These are phyloP conservation scores for Zygoascus ofunaensis DNA, from an alignment of 805 yeast genomes.

Conservation along the genomic window DNA sequence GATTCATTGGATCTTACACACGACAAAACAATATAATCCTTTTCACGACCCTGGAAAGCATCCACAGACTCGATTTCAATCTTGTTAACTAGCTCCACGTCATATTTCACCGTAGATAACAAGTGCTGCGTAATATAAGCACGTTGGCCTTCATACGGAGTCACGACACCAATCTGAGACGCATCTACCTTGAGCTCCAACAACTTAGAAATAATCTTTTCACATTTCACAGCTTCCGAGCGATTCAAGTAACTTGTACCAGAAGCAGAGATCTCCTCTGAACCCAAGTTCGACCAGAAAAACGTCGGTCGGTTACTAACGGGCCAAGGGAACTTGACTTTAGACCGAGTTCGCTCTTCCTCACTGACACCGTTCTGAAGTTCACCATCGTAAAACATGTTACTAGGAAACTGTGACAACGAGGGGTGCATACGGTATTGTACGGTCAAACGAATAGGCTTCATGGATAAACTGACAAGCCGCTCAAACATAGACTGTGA, in stretches of 20 bases:
- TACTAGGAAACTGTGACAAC: conserved; percentile 77
- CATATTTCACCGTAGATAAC: conserved; percentile 60
- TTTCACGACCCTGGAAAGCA: conserved; percentile 88
- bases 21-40: conserved; percentile 67
- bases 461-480: conserved; percentile 68
- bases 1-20: conserved; percentile 75
- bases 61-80: conserved; percentile 94
- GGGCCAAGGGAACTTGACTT: conserved; percentile 84
- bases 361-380: conserved; percentile 85
- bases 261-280: conserved; percentile 74
- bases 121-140: conserved; percentile 72
- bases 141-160: conserved; percentile 93
- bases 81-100: conserved; percentile 52
- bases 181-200: conserved; percentile 73
- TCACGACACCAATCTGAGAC: conserved; percentile 79
- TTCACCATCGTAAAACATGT: conserved; percentile 87
- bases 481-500: conserved; percentile 83
- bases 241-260: conserved; percentile 80
- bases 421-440: conserved; percentile 95
- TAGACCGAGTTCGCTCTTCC: conserved; percentile 50
- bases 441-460: conserved; percentile 78
- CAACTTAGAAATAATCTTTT: conserved; percentile 60
- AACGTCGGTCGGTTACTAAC: conserved; percentile 78
- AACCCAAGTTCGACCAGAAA: conserved; percentile 87
- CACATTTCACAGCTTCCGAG: conserved; percentile 84